A percentile compares a stretch with the other conserved stretches of the same genome.
Conservation (phyloP, 1,139 yeast genomes). For the Zhuliangozyma blackwelliae region DNA sequence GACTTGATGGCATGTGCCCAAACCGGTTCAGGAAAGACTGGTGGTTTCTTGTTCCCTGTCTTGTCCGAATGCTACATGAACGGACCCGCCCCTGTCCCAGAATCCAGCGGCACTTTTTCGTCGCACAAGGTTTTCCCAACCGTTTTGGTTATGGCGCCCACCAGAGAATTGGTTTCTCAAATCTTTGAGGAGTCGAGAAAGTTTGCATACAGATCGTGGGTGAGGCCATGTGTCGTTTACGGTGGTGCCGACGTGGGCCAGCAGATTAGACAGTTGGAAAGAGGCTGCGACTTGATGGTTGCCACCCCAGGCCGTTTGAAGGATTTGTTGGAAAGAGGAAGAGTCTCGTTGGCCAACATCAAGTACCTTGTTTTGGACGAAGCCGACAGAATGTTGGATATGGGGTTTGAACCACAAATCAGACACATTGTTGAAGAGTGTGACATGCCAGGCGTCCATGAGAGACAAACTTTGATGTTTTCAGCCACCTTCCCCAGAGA, state of each 20-base stretch:
- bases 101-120: slow-evolving; percentile 52
- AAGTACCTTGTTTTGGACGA: slow-evolving; percentile 94
- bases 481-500: slow-evolving; percentile 99
- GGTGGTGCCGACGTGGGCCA: slow-evolving; percentile 95
- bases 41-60: slow-evolving; percentile 98
- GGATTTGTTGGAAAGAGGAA: slow-evolving; percentile 92
- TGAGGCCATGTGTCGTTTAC: slow-evolving; percentile 90
- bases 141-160: slow-evolving; percentile 93
- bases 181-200: slow-evolving; percentile 94
- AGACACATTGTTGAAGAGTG: slow-evolving; percentile 97
- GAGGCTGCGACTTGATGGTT: slow-evolving; percentile 92
- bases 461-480: slow-evolving; percentile 96
- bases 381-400: slow-evolving; percentile 99
- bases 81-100: slow-evolving; percentile 77
- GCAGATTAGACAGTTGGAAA: slow-evolving; percentile 85
- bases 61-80: slow-evolving; percentile 82
- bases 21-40: slow-evolving; percentile 99
- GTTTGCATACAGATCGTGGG: slow-evolving; percentile 98
- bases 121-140: slow-evolving; percentile 88
- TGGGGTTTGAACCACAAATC: slow-evolving; percentile 99
- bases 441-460: slow-evolving; percentile 89
- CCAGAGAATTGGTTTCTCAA: slow-evolving; percentile 97
- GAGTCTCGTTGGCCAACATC: slow-evolving; percentile 82
- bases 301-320: slow-evolving; percentile 99
- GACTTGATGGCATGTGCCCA: slow-evolving; percentile 99